These are phyloP conservation scores for Blastocystis sp. DNA, from an alignment of 352 stramenopile genomes.

Conservation along the genomic window DNA sequence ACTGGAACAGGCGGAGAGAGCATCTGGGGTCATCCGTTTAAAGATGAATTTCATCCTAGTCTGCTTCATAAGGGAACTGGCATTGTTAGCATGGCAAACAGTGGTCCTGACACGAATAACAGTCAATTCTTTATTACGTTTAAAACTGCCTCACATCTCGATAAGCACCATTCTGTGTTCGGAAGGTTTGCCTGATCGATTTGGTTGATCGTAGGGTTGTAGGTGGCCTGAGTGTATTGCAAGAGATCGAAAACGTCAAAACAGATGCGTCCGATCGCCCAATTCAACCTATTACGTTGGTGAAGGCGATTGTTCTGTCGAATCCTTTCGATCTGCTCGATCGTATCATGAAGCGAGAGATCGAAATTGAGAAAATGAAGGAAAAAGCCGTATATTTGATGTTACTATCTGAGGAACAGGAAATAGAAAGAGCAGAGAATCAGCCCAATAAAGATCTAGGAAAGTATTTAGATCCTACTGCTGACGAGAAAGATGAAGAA, in stretches of 20 bases:
- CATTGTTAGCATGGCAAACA: constrained; percentile 92
- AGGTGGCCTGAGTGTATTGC: constrained; percentile 78
- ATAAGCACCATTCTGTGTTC: constrained; percentile 96
- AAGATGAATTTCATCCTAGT: constrained; percentile 91
- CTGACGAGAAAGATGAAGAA: constrained; percentile 71
- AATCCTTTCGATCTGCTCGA: constrained; percentile 78
- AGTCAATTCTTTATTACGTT: constrained; percentile 99
- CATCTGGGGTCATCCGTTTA: constrained; percentile 85
- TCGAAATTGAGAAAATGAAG: constrained; percentile 9
- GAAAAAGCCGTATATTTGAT: neutral
- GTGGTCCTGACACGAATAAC: constrained; percentile 85
- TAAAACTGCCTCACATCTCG: constrained; percentile 85
- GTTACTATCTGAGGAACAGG: neutral
- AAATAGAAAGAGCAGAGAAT: neutral
- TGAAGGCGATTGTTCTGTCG: constrained; percentile 73
- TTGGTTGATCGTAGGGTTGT: constrained; percentile 71
- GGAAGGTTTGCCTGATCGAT: constrained; percentile 65
- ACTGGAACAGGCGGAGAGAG: constrained; percentile 85
- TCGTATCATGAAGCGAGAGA: constrained; percentile 9
- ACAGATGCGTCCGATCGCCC: constrained; percentile 77
- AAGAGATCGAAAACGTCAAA: constrained; percentile 73
- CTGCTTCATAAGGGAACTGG: constrained; percentile 82
- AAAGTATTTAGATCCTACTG: neutral
- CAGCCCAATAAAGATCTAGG: neutral
- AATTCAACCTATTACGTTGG: constrained; percentile 75